These are phyloP conservation scores for Calonectria hawksworthii DNA, from an alignment of 2,329 filamentous ascomycete species.

Conservation along the genomic window DNA sequence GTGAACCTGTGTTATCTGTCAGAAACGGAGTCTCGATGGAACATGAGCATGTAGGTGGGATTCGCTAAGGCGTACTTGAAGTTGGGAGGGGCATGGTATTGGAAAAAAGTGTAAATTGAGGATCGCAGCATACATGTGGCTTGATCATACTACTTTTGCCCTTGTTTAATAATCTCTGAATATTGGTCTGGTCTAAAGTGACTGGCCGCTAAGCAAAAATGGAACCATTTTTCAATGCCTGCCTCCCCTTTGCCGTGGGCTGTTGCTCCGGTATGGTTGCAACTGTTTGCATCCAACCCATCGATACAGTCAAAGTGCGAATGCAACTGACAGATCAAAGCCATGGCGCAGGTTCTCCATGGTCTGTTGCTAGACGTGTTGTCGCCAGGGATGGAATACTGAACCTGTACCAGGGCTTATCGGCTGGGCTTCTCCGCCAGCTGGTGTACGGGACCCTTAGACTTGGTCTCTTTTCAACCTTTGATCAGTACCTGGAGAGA, in stretches of 20 bases:
- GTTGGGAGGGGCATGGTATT: not conserved
- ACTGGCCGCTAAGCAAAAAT: not conserved
- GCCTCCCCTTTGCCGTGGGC: slow-evolving; percentile 73
- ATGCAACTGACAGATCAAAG: slow-evolving; percentile 78
- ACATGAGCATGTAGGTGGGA: not conserved
- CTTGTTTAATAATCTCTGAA: not conserved
- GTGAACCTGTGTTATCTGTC: too few species aligned
- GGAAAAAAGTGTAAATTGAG: not conserved
- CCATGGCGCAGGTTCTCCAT: slow-evolving; percentile 68
- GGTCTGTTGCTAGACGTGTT: slow-evolving; percentile 73
- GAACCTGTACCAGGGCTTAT: slow-evolving; percentile 78
- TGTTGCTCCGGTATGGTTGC: slow-evolving; percentile 78
- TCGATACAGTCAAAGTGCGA: slow-evolving; percentile 82
- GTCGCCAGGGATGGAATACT: slow-evolving; percentile 72
- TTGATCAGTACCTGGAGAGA: slow-evolving; percentile 69
- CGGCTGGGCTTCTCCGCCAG: slow-evolving; percentile 76
- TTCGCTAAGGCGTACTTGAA: not conserved
- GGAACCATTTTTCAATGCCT: not conserved
- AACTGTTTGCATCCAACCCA: slow-evolving; percentile 75
- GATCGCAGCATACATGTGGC: not conserved
- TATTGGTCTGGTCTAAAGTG: not conserved
- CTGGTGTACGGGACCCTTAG: slow-evolving; percentile 80
- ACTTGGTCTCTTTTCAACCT: slow-evolving; percentile 79
- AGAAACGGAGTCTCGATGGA: not conserved
- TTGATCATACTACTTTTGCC: not conserved